phyloP scores from a whole-genome alignment of 73 alveolate species.

The Symbiodinium natans region DNA sequence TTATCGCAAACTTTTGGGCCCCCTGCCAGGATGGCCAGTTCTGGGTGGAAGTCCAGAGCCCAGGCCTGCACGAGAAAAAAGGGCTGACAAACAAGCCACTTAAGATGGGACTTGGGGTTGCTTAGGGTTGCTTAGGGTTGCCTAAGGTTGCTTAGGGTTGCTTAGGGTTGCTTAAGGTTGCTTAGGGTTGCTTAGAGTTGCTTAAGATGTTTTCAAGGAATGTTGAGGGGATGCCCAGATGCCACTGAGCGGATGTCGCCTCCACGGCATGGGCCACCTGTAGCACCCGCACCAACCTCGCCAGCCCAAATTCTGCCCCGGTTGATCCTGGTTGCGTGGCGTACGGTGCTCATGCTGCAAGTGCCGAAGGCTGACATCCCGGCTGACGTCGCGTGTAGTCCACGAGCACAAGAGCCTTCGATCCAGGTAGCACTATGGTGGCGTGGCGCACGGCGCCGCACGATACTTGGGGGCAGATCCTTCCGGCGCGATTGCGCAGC shows the following conservation, averaged over 20 bases:
- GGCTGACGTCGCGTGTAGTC: constrained; percentile 50
- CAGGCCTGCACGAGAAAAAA: constrained; percentile 29
- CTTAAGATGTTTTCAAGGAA: background rate
- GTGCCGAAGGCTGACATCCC: background rate
- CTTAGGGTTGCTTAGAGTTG: background rate
- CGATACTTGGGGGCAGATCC: too few relatives aligned
- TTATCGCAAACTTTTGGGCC: background rate
- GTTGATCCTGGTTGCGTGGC: background rate
- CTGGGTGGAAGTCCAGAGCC: constrained; percentile 87
- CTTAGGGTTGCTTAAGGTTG: too few relatives aligned
- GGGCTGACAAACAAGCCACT: too few relatives aligned
- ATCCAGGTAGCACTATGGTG: too few relatives aligned
- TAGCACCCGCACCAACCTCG: constrained; percentile 74
- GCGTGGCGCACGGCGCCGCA: too few relatives aligned
- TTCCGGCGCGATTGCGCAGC: too few relatives aligned
- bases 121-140: background rate
- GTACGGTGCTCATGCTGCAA: background rate
- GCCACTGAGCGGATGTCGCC: background rate
- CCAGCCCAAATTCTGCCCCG: background rate
- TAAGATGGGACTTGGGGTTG: too few relatives aligned
- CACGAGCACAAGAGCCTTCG: constrained; percentile 47
- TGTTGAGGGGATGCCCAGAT: background rate
- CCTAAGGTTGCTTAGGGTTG: too few relatives aligned
- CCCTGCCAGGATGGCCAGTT: constrained; percentile 49
- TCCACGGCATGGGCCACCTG: constrained; percentile 71